Evolutionary conservation across 257 asterid genomes (phyloP).

Genomic region (Jacaranda mimosifolia): DNA sequence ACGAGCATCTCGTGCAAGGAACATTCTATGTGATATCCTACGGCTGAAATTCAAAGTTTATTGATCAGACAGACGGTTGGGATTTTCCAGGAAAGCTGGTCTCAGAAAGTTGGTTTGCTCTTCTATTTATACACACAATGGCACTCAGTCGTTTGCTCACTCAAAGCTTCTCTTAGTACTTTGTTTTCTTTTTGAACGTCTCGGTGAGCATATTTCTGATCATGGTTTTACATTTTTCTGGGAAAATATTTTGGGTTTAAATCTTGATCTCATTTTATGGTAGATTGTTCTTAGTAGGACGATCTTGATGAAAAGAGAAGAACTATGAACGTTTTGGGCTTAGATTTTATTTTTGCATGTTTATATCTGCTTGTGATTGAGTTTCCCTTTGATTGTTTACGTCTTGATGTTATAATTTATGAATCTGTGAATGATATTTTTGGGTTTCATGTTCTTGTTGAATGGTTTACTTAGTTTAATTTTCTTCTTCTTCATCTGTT

Average conservation of each 20-base stretch:
- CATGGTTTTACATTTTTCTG: neutral
- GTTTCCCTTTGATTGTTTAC: neutral
- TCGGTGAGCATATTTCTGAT: conserved; percentile 26
- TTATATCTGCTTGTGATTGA: neutral
- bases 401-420: neutral
- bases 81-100: conserved; percentile 22
- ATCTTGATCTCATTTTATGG: neutral
- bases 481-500: neutral
- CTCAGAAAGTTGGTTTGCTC: conserved; percentile 31
- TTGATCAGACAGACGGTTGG: conserved; percentile 26
- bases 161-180: conserved; percentile 9
- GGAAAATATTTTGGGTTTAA: neutral
- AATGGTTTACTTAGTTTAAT: neutral
- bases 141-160: neutral
- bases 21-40: conserved; percentile 34
- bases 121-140: conserved; percentile 38
- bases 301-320: neutral
- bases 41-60: conserved; percentile 14
- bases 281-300: neutral
- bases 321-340: neutral
- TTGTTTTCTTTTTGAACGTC: neutral
- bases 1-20: conserved; percentile 62
- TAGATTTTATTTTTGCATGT: neutral
- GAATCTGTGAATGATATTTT: neutral
- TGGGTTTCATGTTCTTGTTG: neutral